Evolutionary conservation across 2,329 filamentous ascomycete species (phyloP).

Genomic region (Podosphaera fusca): DNA sequence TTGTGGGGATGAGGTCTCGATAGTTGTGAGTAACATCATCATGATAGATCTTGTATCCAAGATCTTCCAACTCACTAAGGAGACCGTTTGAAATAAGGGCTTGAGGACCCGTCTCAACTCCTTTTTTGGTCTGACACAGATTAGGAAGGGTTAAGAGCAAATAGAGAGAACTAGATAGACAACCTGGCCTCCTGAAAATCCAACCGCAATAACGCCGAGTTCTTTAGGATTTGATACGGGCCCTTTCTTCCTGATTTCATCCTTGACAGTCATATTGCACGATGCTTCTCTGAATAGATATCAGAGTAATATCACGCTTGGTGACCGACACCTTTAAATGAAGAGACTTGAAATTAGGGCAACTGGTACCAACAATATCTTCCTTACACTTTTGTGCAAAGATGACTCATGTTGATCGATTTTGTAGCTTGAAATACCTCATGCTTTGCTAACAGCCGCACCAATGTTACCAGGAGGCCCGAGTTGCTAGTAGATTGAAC

Average conservation of each 20-base stretch:
- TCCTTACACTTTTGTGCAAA: conserved; percentile 34
- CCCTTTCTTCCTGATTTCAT: too few species aligned
- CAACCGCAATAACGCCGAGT: conserved; percentile 79
- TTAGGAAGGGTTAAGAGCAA: neutral
- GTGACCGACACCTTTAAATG: too few species aligned
- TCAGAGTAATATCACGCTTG: too few species aligned
- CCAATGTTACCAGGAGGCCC: too few species aligned
- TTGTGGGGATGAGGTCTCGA: conserved; percentile 42
- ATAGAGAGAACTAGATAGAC: conserved; percentile 8
- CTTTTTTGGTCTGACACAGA: conserved; percentile 49
- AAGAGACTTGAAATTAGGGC: too few species aligned
- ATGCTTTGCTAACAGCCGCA: too few species aligned
- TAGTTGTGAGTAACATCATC: conserved; percentile 68
- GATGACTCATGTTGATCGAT: conserved; percentile 22
- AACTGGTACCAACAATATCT: too few species aligned
- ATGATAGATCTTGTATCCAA: conserved; percentile 72
- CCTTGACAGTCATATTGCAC: too few species aligned
- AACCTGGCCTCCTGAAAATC: conserved; percentile 93
- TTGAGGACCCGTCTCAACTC: conserved; percentile 74
- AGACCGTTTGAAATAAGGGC: conserved; percentile 78
- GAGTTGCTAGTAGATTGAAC: too few species aligned
- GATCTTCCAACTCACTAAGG: conserved; percentile 63
- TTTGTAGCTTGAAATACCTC: conserved; percentile 8
- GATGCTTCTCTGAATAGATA: too few species aligned
- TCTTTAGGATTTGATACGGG: conserved; percentile 37